Evolutionary conservation across 331 rosid genomes (phyloP).

Genomic region (Acacia pycnantha): DNA sequence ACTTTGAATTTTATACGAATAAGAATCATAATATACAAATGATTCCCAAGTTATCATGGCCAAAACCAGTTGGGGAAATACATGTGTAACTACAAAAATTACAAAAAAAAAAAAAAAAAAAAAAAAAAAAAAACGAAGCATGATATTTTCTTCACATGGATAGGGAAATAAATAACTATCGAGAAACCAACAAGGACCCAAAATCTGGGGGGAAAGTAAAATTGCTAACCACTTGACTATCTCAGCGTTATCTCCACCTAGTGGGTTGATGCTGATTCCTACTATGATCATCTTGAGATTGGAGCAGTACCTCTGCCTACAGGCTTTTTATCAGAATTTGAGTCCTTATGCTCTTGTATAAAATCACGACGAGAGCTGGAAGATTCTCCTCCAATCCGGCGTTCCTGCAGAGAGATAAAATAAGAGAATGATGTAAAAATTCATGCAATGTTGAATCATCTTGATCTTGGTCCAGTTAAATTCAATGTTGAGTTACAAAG

Average conservation of each 20-base stretch:
- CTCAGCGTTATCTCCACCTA: slow-evolving; percentile 44
- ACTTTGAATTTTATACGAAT: slow-evolving; percentile 28
- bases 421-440: background rate
- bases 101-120: background rate
- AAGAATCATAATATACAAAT: slow-evolving; percentile 45
- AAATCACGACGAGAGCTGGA: slow-evolving; percentile 43
- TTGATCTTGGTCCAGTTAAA: slow-evolving; percentile 16
- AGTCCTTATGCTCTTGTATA: slow-evolving; percentile 47
- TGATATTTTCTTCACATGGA: slow-evolving; percentile 30
- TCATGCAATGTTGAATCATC: slow-evolving; percentile 3
- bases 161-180: slow-evolving; percentile 24
- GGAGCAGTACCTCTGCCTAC: slow-evolving; percentile 44
- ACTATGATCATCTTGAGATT: slow-evolving; percentile 47
- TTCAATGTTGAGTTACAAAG: background rate
- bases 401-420: slow-evolving; percentile 52
- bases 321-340: slow-evolving; percentile 43
- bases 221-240: slow-evolving; percentile 39
- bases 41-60: slow-evolving; percentile 43
- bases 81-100: slow-evolving; percentile 22
- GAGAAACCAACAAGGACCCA: slow-evolving; percentile 23
- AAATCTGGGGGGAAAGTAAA: background rate
- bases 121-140: slow-evolving; percentile 14
- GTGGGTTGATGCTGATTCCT: slow-evolving; percentile 46
- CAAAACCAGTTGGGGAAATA: slow-evolving; percentile 18
- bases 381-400: slow-evolving; percentile 48